Percentiles rank a stretch among this genome's conserved stretches.
phyloP scores from a whole-genome alignment of 129 eudicot genomes.

The Solidago caesia region DNA sequence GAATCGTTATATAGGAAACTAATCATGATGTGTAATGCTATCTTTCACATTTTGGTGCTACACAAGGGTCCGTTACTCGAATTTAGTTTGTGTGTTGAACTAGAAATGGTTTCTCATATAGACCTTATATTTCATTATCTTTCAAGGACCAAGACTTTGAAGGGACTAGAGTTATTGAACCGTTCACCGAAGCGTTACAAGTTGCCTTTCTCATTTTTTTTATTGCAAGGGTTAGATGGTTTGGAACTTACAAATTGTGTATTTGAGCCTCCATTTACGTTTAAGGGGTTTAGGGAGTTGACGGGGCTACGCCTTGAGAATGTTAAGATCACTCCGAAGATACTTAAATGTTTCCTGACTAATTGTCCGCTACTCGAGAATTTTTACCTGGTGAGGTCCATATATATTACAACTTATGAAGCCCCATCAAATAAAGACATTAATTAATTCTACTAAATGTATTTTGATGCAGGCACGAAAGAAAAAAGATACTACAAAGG shows the following conservation, averaged over 20 bases:
- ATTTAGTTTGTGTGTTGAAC: slow-evolving; percentile 19
- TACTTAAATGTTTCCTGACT: slow-evolving; percentile 11
- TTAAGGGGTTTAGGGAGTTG: slow-evolving; percentile 24
- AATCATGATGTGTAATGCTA: neutral
- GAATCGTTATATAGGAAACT: too few species aligned
- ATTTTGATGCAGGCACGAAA: neutral
- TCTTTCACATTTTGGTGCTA: slow-evolving; percentile 21
- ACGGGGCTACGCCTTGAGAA: neutral
- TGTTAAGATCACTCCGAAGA: slow-evolving; percentile 3
- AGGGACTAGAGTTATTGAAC: neutral
- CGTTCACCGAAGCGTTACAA: neutral
- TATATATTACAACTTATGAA: neutral
- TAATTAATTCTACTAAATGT: neutral
- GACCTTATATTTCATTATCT: slow-evolving; percentile 18
- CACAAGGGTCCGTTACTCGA: slow-evolving; percentile 20
- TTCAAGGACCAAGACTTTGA: slow-evolving; percentile 14
- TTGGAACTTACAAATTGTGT: slow-evolving; percentile 10
- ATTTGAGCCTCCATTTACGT: slow-evolving; percentile 18
- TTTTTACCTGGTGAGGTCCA: slow-evolving; percentile 1
- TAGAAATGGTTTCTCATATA: slow-evolving; percentile 5
- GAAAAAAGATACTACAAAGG: neutral
- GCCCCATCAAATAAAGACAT: neutral
- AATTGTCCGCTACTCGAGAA: slow-evolving; percentile 20
- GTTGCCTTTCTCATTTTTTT: slow-evolving; percentile 18
- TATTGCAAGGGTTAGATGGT: slow-evolving; percentile 4